These are phyloP conservation scores for Oryza punctata DNA, from an alignment of 176 grass and related monocot species.

Conservation along the genomic window DNA sequence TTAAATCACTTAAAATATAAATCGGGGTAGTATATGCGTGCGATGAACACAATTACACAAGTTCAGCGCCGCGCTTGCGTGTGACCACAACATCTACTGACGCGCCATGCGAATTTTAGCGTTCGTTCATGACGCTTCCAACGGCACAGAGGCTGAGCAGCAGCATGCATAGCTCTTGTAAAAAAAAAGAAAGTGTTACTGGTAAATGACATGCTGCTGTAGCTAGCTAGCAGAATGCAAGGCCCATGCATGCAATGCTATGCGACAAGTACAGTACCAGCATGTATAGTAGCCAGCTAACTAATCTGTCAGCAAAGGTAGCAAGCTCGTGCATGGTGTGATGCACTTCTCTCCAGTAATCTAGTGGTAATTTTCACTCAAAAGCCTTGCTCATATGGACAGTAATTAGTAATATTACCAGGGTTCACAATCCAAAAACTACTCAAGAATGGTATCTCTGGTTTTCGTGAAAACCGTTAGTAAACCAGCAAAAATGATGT, in stretches of 20 bases:
- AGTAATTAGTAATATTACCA: neutral
- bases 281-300: constrained; percentile 8
- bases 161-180: neutral
- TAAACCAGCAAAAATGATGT: too few relatives aligned
- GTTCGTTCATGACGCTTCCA: neutral
- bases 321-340: neutral
- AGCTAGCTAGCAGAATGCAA: neutral
- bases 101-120: neutral
- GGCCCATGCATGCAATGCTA: neutral
- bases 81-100: neutral
- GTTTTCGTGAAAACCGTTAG: too few relatives aligned
- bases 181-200: neutral
- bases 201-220: neutral
- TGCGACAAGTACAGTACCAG: neutral
- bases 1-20: too few relatives aligned
- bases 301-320: neutral
- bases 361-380: neutral
- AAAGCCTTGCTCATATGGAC: neutral
- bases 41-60: neutral
- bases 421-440: too few relatives aligned
- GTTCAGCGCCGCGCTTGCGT: neutral
- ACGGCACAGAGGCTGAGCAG: neutral
- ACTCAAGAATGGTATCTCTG: too few relatives aligned
- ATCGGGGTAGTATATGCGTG: too few relatives aligned
- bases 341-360: neutral